Evolutionary conservation across 1,284 basidiomycete genomes (phyloP).

Genomic region (Psilocybe mexicana): DNA sequence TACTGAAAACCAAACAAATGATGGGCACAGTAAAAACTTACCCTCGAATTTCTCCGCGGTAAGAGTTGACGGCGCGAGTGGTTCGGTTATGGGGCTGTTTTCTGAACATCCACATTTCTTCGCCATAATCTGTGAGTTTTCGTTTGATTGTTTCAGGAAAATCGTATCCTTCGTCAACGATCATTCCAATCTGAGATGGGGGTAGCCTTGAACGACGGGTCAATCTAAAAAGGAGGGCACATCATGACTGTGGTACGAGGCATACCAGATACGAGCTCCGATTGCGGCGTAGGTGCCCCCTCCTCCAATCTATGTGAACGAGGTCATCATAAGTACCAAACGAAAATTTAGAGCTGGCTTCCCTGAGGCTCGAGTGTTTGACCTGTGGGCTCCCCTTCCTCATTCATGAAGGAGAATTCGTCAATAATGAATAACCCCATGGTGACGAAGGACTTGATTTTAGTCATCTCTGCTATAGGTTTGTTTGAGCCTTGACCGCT

Average conservation of each 20-base stretch:
- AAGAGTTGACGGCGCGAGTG: slow-evolving; percentile 81
- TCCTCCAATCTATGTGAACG: slow-evolving; percentile 74
- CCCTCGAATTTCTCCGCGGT: slow-evolving; percentile 74
- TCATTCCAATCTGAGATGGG: slow-evolving; percentile 68
- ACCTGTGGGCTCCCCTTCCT: slow-evolving; percentile 51
- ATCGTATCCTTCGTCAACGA: slow-evolving; percentile 83
- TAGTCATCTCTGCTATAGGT: neutral
- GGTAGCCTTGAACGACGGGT: slow-evolving; percentile 52
- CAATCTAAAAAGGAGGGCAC: neutral
- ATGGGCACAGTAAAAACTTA: slow-evolving; percentile 29
- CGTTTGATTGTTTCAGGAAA: slow-evolving; percentile 65
- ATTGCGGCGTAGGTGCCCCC: slow-evolving; percentile 82
- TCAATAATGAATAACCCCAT: slow-evolving; percentile 93
- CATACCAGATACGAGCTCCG: slow-evolving; percentile 80
- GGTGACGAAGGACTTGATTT: slow-evolving; percentile 47
- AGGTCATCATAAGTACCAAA: slow-evolving; percentile 14
- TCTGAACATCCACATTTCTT: slow-evolving; percentile 82
- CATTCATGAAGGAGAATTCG: slow-evolving; percentile 66
- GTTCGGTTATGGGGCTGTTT: slow-evolving; percentile 52
- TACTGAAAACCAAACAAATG: slow-evolving; percentile 2
- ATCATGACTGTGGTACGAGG: neutral
- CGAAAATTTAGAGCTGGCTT: slow-evolving; percentile 25
- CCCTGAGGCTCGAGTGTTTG: slow-evolving; percentile 52
- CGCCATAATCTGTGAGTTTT: slow-evolving; percentile 64
- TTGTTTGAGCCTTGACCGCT: neutral